Base-by-base conservation (phyloP, 805 yeast species). In the Wickerhamiella sergipiensis region DNA sequence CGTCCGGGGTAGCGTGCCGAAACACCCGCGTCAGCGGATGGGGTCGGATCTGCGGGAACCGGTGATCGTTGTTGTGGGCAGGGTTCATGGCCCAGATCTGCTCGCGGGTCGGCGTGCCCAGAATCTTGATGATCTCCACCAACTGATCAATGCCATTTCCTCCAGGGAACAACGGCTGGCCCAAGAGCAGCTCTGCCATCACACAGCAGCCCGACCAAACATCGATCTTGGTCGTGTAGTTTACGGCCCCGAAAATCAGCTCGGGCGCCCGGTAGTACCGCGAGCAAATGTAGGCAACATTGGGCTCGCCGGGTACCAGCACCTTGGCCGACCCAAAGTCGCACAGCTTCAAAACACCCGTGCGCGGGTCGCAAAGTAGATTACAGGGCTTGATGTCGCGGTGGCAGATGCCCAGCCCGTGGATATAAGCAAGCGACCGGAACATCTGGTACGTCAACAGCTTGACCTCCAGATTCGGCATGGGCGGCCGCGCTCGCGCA, bases 191-290 rank as follows among this genome's bases (percentile, higher is more conserved):
- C 69, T 92, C 98, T 4, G 97, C 97, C 86, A 92, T 88, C 21
- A 92, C 98, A 71, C 98, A 92, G 19, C 95, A 96, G 13, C 95
- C 87, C 13, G 95, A 85, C 98, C 98, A 92, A 46, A 92, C 79
- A 66, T 92, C 98, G 57, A 92, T 92, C 67, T 90, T 89, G 29
- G 97, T 88, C 7, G 97, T 87, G 68, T 92, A 92, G 67, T 89
- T 86, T 24, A 95, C 84, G 13, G 97, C 95, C 18, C 97, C 98
- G 71, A 92, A 92, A 54, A 92, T 92, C 59, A 92, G 78, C 68
- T 92, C 98, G 0, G 98, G 98, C 6, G 98, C 98, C 52, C 98
- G 75, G 69, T 92, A 92, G 69, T 90, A 92, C 59, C 98, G 77
- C 18, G 97, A 88, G 69, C 98, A 92, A 49, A 92, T 92, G 67